phyloP scores from a whole-genome alignment of 106 monocot species.

The Dendrobium chrysotoxum region DNA sequence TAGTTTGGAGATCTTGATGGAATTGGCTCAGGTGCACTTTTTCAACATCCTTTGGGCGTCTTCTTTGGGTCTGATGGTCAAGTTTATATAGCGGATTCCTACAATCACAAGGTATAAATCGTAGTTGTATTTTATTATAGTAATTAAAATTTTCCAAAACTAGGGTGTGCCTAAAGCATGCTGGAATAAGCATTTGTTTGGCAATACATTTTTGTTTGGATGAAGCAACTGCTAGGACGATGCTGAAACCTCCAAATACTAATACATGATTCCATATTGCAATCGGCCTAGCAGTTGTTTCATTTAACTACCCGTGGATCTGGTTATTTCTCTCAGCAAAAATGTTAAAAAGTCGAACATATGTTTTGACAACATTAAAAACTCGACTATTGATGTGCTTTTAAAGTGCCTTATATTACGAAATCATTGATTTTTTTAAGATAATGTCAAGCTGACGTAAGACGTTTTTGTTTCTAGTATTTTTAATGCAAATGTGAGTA shows the following conservation, averaged over 20 bases:
- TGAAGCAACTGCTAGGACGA: neutral
- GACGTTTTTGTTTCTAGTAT: too few species aligned
- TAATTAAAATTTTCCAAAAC: neutral
- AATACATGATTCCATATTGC: too few species aligned
- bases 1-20: conserved; percentile 98
- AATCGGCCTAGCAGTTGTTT: too few species aligned
- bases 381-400: too few species aligned
- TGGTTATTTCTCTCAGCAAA: too few species aligned
- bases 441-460: too few species aligned
- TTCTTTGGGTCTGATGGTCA: conserved; percentile 50
- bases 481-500: too few species aligned
- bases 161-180: neutral
- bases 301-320: too few species aligned
- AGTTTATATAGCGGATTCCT: conserved; percentile 87
- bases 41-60: conserved; percentile 87
- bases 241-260: conserved; percentile 1
- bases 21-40: conserved; percentile 71
- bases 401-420: too few species aligned
- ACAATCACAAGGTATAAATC: conserved; percentile 87
- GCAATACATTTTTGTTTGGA: neutral
- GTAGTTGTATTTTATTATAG: neutral
- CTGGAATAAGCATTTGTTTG: neutral
- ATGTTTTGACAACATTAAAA: too few species aligned
- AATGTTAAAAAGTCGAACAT: too few species aligned
- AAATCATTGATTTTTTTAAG: too few species aligned